Evolutionary conservation across 2,329 filamentous ascomycete genomes (phyloP), one percentile per base, ranked within the genome.

Genomic region (Didymella glomerata): DNA sequence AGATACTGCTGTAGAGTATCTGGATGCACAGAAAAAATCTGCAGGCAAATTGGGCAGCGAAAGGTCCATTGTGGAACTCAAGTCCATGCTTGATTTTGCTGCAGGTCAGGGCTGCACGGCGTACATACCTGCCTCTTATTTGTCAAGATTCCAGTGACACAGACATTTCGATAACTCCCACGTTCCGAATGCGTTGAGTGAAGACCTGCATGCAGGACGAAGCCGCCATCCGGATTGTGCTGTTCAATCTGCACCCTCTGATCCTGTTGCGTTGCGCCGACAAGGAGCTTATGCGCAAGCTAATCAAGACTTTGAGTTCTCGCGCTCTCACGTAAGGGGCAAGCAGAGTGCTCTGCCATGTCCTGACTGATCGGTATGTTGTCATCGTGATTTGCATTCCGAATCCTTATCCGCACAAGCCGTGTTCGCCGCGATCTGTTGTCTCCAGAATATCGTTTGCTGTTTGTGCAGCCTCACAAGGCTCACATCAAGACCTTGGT

Each of bases 401-500:
- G 20, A 41, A 22, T 41, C 2, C n/a, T 13, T 11, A 40, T 40
- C 18, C 18, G 18, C 18, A 18, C 9, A 18, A 4, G 8, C 20
- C 18, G 6, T 40, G 38, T 40, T 18, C 38, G 10, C 18, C 10
- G 18, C 10, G 18, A 40, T 22, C 18, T 13, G 18, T 40, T 18
- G 11, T 40, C 38, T 40, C 11, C 9, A 40, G 11, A 22, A 13
- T 9, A 22, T 13, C 38, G 38, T 24, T 11, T 11, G 38, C 20
- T 3, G 14, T 44, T 20, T 6, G 41, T n/a, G 41, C 41, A 44
- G 41, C 22, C 24, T 59, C 47, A 66, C 61, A 71, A 44, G 41
- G 14, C 24, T 59, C 47, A 66, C 61, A 71, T 71, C 57, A 78
- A 63, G 14, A 83, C 80, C 66, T 76, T 82, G 0, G 73, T 74